Evolutionary conservation across 1,284 basidiomycete species (phyloP).

Genomic region (Pascua guehoae): DNA sequence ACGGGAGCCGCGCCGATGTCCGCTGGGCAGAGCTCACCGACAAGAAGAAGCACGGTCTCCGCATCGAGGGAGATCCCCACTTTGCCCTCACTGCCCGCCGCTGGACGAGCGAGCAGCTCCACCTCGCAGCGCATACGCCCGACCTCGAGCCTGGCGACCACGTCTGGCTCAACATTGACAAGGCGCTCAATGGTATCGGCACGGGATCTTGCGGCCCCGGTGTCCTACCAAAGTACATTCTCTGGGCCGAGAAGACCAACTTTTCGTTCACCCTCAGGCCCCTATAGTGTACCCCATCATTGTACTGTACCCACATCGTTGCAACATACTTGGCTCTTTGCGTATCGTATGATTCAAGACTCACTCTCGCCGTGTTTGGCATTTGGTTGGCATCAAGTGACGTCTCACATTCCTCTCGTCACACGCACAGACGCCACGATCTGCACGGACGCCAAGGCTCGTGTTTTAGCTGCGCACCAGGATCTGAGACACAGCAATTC

Average conservation of each 20-base stretch:
- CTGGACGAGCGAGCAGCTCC: constrained; percentile 19
- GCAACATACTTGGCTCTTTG: no score
- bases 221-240: constrained; percentile 13
- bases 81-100: constrained; percentile 18
- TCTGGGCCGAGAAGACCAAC: constrained; percentile 2
- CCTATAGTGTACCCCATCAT: no score
- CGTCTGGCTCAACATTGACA: constrained; percentile 22
- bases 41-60: not conserved
- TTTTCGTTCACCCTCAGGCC: constrained; percentile 2
- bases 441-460: no score
- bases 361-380: no score
- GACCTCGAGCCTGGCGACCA: constrained; percentile 12
- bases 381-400: no score
- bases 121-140: constrained; percentile 11
- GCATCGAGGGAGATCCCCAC: constrained; percentile 3
- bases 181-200: constrained; percentile 13
- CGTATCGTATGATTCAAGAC: no score
- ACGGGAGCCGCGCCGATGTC: constrained; percentile 15
- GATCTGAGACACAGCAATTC: no score
- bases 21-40: constrained; percentile 9
- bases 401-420: no score
- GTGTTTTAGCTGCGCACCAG: no score
- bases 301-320: not conserved
- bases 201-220: constrained; percentile 18
- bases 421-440: no score